Evolutionary conservation across 1,139 yeast genomes (phyloP).

Genomic region (Suhomyces anneliseae): DNA sequence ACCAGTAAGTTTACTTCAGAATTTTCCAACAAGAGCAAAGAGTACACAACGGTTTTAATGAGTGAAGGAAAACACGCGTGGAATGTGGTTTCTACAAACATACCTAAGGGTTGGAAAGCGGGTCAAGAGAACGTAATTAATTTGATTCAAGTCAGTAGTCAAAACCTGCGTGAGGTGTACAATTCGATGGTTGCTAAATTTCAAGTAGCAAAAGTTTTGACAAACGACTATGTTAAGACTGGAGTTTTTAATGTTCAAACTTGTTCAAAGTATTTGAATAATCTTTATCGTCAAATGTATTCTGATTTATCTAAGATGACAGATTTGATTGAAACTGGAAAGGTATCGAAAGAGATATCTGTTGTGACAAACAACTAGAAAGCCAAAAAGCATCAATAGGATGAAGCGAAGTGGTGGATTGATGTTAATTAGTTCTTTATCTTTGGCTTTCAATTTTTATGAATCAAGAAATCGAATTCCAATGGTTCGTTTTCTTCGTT

Average conservation of each 20-base stretch:
- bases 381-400: neutral
- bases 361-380: neutral
- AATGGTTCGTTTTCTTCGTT: no score
- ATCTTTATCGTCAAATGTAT: constrained; percentile 1
- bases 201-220: neutral
- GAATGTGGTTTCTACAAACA: neutral
- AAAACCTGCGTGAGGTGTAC: no score
- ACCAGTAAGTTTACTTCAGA: neutral
- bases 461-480: no score
- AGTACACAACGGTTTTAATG: neutral
- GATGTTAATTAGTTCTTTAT: no score
- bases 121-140: neutral
- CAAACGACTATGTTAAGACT: neutral
- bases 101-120: neutral
- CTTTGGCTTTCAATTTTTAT: no score
- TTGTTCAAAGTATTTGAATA: constrained; percentile 6
- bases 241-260: neutral
- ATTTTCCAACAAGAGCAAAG: neutral
- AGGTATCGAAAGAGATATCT: neutral
- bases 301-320: neutral
- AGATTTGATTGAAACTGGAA: neutral
- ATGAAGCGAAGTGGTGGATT: no score
- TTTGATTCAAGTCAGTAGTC: neutral
- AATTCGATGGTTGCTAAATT: neutral
- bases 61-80: neutral